Evolutionary conservation across 805 yeast genomes (phyloP), one percentile per base, ranked within the genome.

Genomic region (Yarrowia sp.): DNA sequence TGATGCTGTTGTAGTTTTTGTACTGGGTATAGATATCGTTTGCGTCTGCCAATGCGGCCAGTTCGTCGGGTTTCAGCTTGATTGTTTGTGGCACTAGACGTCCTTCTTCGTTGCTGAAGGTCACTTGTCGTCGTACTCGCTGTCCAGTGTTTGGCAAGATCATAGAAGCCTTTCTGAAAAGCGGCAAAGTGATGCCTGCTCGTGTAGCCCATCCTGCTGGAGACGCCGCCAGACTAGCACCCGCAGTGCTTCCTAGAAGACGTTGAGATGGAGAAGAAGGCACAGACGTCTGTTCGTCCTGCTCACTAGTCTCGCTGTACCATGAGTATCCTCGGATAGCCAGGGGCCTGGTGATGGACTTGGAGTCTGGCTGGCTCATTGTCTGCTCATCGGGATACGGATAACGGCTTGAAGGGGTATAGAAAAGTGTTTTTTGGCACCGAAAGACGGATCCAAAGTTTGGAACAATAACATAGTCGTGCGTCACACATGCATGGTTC

Each of bases 71-170:
- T 9, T 22, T 36, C 32, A 62, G n/a, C n/a, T 22, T 32, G 36
- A 46, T 41, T 5, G 35, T 41, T n/a, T 26, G 40, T 5, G 49
- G 48, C 4, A 64, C 36, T 12, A 48, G 26, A n/a, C 64, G 33
- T 4, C 38, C 44, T 9, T 64, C 21, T 40, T 38, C 48, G 32
- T 64, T 36, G 52, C 30, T 36, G 33, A 51, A 44, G 33, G 66
- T 21, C 19, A 46, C 41, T 22, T 52, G 56, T 26, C 66, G 32
- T 33, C 65, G 32, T 9, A 46, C 46, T 43, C 52, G 7, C 38
- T 62, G 77, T 0, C 82, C 84, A 0, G 84, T 79, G 24, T 77
- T 78, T 0, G 84, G 80, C 22, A 79, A 64, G n/a, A 81, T 79
- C 28, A 78, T 78, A 0, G 84, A 79, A 38, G 67, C 64, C 52